These are phyloP conservation scores for Flaveria robusta DNA, from an alignment of 129 eudicot species.

Conservation along the genomic window DNA sequence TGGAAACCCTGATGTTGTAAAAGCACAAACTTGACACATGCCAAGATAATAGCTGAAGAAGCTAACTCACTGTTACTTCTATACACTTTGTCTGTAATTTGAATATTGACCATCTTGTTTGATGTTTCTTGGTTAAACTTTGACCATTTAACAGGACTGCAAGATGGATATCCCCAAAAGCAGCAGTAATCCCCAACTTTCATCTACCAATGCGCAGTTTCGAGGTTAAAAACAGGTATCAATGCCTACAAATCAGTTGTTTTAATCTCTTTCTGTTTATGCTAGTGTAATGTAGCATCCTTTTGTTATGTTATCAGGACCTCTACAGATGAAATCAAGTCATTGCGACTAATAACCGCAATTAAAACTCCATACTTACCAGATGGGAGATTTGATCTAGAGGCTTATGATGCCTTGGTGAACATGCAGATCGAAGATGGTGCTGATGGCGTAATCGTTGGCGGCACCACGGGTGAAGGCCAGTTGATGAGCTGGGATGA, in stretches of 20 bases:
- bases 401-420: conserved; percentile 79
- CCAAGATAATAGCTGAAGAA: background rate
- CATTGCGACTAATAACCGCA: conserved; percentile 71
- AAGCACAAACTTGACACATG: too few species aligned
- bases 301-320: conserved; percentile 55
- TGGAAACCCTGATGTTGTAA: too few species aligned
- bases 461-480: conserved; percentile 81
- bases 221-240: conserved; percentile 69
- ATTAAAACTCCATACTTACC: conserved; percentile 90
- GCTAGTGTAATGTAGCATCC: background rate
- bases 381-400: conserved; percentile 81
- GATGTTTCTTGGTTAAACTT: background rate
- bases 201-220: conserved; percentile 80
- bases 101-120: background rate
- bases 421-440: conserved; percentile 67
- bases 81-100: background rate
- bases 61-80: background rate
- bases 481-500: conserved; percentile 86
- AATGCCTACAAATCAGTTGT: background rate
- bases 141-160: conserved; percentile 30
- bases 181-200: conserved; percentile 62
- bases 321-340: conserved; percentile 65
- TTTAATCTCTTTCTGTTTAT: background rate
- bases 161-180: conserved; percentile 59
- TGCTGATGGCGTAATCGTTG: conserved; percentile 62